These are phyloP conservation scores for Dendrobium nobile DNA, from an alignment of 106 monocot species.

Conservation along the genomic window DNA sequence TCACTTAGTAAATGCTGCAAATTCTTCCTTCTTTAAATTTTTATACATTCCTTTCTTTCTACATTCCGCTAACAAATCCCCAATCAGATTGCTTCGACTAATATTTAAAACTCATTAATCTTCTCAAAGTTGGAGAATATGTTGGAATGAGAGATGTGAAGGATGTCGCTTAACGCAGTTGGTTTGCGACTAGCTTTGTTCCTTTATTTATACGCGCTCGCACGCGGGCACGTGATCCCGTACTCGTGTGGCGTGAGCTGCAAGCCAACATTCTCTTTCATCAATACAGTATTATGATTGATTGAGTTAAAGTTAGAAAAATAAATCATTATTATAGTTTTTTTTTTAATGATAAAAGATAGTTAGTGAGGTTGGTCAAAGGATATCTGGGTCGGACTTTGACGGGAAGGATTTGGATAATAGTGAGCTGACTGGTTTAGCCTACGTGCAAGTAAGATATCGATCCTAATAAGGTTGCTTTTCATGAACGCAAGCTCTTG, in stretches of 20 bases:
- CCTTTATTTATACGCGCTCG: background rate
- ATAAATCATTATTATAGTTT: background rate
- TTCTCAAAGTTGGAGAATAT: background rate
- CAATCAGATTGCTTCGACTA: background rate
- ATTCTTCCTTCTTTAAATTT: background rate
- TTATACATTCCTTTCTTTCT: background rate
- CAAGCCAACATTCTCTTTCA: conserved; percentile 2
- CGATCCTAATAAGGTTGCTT: background rate
- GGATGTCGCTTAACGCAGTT: conserved; percentile 7
- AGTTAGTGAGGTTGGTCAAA: background rate
- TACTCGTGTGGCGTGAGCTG: conserved; percentile 7
- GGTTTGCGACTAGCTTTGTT: background rate
- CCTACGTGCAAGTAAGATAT: conserved; percentile 2
- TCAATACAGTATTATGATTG: background rate
- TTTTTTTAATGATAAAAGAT: background rate
- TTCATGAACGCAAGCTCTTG: background rate
- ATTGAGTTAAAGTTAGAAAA: background rate
- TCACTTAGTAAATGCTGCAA: too few relatives aligned
- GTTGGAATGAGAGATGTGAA: background rate
- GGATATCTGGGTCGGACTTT: background rate
- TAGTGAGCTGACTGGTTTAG: background rate
- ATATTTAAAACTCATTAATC: background rate
- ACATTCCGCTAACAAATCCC: background rate
- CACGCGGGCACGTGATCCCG: conserved; percentile 6
- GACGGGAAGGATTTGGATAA: background rate